Evolutionary conservation across 495 filamentous ascomycete genomes (phyloP), one percentile per base, ranked within the genome.

Genomic region (Penicillium ochrochloron): DNA sequence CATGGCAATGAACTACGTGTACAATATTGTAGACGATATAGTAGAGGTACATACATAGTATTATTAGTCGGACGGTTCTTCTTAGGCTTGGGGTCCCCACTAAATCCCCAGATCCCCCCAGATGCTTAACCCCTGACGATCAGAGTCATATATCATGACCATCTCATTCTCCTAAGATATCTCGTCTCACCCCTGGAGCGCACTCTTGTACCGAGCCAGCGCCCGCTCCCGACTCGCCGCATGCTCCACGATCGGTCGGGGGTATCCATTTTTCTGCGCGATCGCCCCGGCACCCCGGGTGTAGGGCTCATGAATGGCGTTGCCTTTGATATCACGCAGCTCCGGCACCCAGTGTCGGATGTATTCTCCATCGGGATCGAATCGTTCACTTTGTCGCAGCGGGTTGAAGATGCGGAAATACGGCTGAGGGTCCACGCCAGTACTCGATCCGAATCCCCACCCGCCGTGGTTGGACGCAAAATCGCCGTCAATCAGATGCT

Each of bases 371-470:
- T 85, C 75, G 0, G 78, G 75, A 67, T 88, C 86, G 60, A 83
- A 97, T 77, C 89, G 93, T 82, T 94, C 91, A 70, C 90, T 91
- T 79, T 97, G 94, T 61, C 92, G 76, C 21, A 90, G 67, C 6
- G 94, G 94, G 72, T 96, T 97, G 75, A 97, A 96, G 62, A 97
- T 90, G 3, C 92, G 84, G 66, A 97, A 97, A 69, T 94, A 97
- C 0, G 93, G 93, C 77, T 97, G 93, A 2, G 94, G 92, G 74
- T 97, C 93, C 0, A 94, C 92, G 14, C 94, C 94, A 1, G 91
- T 90, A 12, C 84, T 88, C 0, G 89, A 87, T 17, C 85, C 84
- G 73, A 94, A 97, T 0, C 93, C 94, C 94, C 94, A 96, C 0
- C 94, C 94, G 25, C 93, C 92, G 69, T 94, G 94, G 69, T 97